Conservation (phyloP, 2,329 filamentous ascomycete species). For the Anthostomella pinea region DNA sequence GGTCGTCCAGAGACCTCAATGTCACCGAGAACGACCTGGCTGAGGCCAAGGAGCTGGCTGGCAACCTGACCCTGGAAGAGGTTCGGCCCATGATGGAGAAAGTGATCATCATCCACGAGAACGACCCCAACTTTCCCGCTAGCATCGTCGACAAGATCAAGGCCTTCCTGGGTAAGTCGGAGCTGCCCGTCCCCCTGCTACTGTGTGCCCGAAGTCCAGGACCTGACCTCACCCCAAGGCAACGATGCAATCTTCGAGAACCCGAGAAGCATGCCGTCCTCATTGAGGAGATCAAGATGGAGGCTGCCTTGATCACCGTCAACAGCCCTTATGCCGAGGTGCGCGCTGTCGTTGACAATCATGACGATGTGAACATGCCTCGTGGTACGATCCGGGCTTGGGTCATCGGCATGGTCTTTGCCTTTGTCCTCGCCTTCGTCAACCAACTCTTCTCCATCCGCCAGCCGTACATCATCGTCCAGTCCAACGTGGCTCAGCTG, state of each 20-base stretch:
- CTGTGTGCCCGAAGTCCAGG: background rate
- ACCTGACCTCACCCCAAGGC: background rate
- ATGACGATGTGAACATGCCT: slow-evolving; percentile 48
- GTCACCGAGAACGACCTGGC: slow-evolving; percentile 24
- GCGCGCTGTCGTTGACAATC: slow-evolving; percentile 50
- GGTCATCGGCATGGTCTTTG: slow-evolving; percentile 51
- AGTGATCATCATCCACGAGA: slow-evolving; percentile 40
- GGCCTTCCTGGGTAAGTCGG: slow-evolving; percentile 35
- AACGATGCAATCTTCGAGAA: slow-evolving; percentile 26
- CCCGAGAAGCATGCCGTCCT: slow-evolving; percentile 35
- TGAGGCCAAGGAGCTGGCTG: slow-evolving; percentile 23
- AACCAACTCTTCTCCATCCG: slow-evolving; percentile 60
- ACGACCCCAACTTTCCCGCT: slow-evolving; percentile 47
- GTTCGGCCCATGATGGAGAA: slow-evolving; percentile 32
- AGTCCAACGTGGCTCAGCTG: slow-evolving; percentile 55
- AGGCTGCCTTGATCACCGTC: slow-evolving; percentile 33
- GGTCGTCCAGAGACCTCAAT: slow-evolving; percentile 19
- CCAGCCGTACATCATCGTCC: slow-evolving; percentile 52
- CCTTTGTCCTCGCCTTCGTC: slow-evolving; percentile 46
- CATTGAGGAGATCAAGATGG: slow-evolving; percentile 34
- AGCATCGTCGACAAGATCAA: slow-evolving; percentile 39
- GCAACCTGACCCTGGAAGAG: slow-evolving; percentile 21
- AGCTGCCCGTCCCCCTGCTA: no score
- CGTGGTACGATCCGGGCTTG: slow-evolving; percentile 55
- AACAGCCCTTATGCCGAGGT: slow-evolving; percentile 41